These are phyloP conservation scores for Leccinum ochraceum DNA, from an alignment of 768 basidiomycete species.

Conservation along the genomic window DNA sequence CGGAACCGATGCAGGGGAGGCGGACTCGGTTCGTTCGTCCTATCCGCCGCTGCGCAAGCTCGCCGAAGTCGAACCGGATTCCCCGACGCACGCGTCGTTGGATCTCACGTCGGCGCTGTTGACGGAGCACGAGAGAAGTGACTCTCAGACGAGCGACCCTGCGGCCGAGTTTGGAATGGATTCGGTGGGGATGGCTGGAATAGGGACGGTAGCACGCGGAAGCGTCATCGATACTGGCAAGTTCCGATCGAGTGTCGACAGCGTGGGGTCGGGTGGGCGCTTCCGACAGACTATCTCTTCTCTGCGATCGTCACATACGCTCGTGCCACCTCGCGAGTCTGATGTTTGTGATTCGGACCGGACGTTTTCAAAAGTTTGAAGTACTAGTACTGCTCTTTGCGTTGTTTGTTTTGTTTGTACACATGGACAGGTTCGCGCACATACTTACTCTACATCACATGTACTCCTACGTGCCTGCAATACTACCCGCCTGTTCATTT, in stretches of 20 bases:
- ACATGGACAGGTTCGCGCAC: slow-evolving; percentile 4
- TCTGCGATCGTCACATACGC: slow-evolving; percentile 7
- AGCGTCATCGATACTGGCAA: slow-evolving; percentile 25
- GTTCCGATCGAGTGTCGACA: slow-evolving; percentile 17
- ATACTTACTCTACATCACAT: slow-evolving; percentile 1
- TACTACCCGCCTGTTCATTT: slow-evolving; percentile 1
- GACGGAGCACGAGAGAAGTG: slow-evolving; percentile 5
- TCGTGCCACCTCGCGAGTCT: neutral
- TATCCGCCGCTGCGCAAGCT: slow-evolving; percentile 8
- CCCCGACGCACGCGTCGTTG: slow-evolving; percentile 29
- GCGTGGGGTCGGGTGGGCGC: slow-evolving; percentile 10
- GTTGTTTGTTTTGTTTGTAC: neutral
- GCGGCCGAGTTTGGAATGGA: slow-evolving; percentile 23
- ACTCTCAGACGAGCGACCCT: neutral
- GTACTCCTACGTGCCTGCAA: slow-evolving; percentile 16
- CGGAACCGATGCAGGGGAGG: slow-evolving; percentile 26
- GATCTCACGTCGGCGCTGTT: slow-evolving; percentile 34
- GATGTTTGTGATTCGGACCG: slow-evolving; percentile 3
- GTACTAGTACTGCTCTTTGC: neutral
- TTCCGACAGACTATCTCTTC: slow-evolving; percentile 6
- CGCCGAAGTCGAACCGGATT: slow-evolving; percentile 11
- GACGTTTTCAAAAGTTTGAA: slow-evolving; percentile 3
- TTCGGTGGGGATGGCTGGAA: slow-evolving; percentile 42
- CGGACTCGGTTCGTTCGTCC: slow-evolving; percentile 12
- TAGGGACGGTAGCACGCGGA: slow-evolving; percentile 44